Percentiles rank a stretch among this genome's conserved stretches.
Evolutionary conservation across 208 protist species (phyloP).

Genomic region (Crithidia mellificae): DNA sequence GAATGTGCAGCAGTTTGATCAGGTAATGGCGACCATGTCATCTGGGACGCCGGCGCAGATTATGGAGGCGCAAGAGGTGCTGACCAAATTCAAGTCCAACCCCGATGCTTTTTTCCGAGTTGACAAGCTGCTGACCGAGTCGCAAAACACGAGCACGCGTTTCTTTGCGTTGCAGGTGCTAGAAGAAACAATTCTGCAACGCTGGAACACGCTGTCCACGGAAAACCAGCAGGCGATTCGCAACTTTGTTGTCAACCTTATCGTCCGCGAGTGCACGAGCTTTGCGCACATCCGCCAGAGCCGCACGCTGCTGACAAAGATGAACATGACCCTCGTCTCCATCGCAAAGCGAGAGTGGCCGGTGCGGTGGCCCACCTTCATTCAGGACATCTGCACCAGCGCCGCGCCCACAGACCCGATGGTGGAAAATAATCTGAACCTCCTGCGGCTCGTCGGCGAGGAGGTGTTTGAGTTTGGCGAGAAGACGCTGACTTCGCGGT

Average conservation of each 20-base stretch:
- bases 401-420: conserved; percentile 90
- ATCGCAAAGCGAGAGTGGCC: conserved; percentile 99
- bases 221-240: conserved; percentile 94
- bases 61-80: conserved; percentile 79
- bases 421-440: conserved; percentile 98
- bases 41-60: conserved; percentile 55
- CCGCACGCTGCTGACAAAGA: conserved; percentile 85
- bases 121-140: conserved; percentile 89
- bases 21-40: conserved; percentile 58
- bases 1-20: conserved; percentile 76
- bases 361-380: conserved; percentile 97
- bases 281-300: conserved; percentile 56
- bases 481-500: conserved; percentile 95
- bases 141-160: conserved; percentile 69
- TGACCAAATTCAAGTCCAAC: conserved; percentile 91
- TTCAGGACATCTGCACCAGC: conserved; percentile 96
- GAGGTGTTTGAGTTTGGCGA: conserved; percentile 98
- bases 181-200: conserved; percentile 91
- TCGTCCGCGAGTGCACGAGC: conserved; percentile 86
- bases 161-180: conserved; percentile 94
- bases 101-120: conserved; percentile 92
- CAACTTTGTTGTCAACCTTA: conserved; percentile 95
- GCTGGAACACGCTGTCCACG: conserved; percentile 95
- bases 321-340: conserved; percentile 90
- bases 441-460: conserved; percentile 96